Conservation (phyloP, 2,329 filamentous ascomycete genomes). For the Trichoderma arundinaceum region DNA sequence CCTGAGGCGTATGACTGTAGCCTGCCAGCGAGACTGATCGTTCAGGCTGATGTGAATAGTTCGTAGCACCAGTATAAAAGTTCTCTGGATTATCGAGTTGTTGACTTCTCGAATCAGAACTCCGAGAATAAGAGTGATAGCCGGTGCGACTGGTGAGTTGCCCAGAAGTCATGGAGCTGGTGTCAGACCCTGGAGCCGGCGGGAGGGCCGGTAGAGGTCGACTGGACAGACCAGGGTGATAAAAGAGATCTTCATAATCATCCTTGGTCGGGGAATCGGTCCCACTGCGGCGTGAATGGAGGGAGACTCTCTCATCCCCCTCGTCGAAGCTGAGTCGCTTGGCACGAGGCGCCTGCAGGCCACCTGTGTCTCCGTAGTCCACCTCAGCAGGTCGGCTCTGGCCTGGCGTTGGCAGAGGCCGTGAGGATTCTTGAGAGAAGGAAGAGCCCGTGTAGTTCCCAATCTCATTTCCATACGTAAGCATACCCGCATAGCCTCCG, state of each 20-base stretch:
- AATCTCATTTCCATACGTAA: conserved; percentile 57
- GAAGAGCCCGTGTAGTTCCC: conserved; percentile 48
- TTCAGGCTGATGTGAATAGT: conserved; percentile 57
- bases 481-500: conserved; percentile 67
- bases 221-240: conserved; percentile 78
- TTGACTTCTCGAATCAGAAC: conserved; percentile 50
- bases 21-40: conserved; percentile 83
- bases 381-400: conserved; percentile 64
- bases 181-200: conserved; percentile 66
- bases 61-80: conserved; percentile 50
- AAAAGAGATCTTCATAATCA: conserved; percentile 89
- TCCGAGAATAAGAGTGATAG: conserved; percentile 57
- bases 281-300: conserved; percentile 61
- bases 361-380: conserved; percentile 89
- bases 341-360: conserved; percentile 74
- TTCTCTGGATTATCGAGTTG: conserved; percentile 56
- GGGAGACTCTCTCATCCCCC: conserved; percentile 75
- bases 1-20: conserved; percentile 78
- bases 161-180: conserved; percentile 56
- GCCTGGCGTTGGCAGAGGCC: conserved; percentile 55
- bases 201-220: conserved; percentile 69
- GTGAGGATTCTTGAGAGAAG: conserved; percentile 51
- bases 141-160: conserved; percentile 52
- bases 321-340: conserved; percentile 89
- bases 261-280: conserved; percentile 72